Percentiles rank a stretch among this genome's conserved stretches.
Conservation (phyloP, 2,329 filamentous ascomycete genomes). For the Trichoderma pleuroti region DNA sequence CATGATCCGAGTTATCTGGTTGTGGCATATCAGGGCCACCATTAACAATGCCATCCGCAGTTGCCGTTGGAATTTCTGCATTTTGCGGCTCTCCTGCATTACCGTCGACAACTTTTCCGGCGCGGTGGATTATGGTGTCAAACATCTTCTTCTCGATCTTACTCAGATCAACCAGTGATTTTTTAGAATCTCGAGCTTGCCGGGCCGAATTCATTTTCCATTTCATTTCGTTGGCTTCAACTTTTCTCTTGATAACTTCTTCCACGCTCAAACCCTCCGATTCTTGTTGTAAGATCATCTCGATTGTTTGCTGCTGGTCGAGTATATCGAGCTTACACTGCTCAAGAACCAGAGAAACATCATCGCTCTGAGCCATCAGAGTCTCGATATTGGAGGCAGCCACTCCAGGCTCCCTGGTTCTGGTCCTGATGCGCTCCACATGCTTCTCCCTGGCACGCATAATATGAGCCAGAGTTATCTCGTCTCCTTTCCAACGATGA, state of each 20-base stretch:
- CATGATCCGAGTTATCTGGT: neutral
- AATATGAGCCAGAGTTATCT: slow-evolving; percentile 1
- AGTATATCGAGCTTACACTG: neutral
- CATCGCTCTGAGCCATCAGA: neutral
- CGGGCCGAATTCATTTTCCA: neutral
- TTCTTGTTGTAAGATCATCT: neutral
- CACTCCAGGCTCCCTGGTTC: neutral
- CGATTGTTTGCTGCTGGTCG: neutral
- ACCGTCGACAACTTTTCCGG: neutral
- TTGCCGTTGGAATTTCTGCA: neutral
- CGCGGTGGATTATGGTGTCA: neutral
- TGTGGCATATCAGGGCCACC: neutral
- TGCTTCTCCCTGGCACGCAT: neutral
- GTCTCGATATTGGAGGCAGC: neutral
- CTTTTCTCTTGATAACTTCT: neutral
- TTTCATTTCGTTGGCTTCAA: slow-evolving; percentile 1
- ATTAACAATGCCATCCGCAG: neutral
- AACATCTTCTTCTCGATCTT: neutral
- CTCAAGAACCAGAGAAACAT: neutral
- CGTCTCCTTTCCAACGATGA: slow-evolving; percentile 13
- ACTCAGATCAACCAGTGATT: neutral
- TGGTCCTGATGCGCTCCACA: neutral
- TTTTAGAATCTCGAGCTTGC: neutral
- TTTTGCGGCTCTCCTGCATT: neutral
- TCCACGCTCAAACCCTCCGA: neutral